Evolutionary conservation across 306 rosid species (phyloP).

Genomic region (cucumber (Cucumis sativus)): DNA sequence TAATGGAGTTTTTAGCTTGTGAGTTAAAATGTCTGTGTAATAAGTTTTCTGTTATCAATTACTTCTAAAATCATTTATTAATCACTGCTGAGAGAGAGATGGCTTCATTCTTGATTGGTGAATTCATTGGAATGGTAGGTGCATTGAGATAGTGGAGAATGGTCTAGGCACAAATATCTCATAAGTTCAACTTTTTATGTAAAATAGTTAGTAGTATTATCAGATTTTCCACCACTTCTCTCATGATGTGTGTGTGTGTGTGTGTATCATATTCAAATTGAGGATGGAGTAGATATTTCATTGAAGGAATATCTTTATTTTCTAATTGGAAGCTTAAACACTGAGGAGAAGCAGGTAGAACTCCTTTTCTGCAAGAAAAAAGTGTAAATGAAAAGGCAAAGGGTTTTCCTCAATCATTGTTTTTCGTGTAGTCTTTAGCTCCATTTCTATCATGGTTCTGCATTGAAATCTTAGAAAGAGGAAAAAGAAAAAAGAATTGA

Average conservation of each 20-base stretch:
- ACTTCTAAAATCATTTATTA: neutral
- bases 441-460: neutral
- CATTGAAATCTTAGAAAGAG: neutral
- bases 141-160: neutral
- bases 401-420: neutral
- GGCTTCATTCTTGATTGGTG: neutral
- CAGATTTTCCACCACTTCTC: neutral
- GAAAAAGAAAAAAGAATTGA: neutral
- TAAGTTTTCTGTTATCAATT: neutral
- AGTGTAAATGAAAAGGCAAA: neutral
- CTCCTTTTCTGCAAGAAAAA: neutral
- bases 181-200: neutral
- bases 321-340: neutral
- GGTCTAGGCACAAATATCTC: neutral
- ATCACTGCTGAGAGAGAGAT: neutral
- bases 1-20: neutral
- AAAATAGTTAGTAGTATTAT: neutral
- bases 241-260: neutral
- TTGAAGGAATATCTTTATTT: neutral
- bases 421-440: neutral
- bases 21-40: neutral
- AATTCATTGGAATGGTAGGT: neutral
- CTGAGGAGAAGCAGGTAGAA: neutral
- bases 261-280: neutral
- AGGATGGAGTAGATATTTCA: neutral